Percentiles rank a stretch among this genome's conserved stretches.
These are phyloP conservation scores for Ceratopteris richardii DNA, from an alignment of 75 land plant species.

Conservation along the genomic window DNA sequence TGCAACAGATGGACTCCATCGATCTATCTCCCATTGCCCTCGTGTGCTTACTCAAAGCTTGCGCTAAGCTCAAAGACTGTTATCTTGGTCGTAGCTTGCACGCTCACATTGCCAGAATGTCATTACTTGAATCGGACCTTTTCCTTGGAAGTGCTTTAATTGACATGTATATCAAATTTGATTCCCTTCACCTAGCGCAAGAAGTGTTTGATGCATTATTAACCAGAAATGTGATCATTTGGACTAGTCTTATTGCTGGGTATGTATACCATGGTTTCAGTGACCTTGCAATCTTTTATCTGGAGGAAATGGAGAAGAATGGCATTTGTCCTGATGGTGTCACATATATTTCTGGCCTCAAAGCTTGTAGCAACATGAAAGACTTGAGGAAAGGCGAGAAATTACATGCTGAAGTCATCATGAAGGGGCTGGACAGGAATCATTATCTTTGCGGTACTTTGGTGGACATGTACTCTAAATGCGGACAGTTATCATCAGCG, in stretches of 20 bases:
- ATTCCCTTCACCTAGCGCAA: background rate
- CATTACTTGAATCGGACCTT: background rate
- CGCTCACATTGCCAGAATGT: no score
- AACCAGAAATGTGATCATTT: background rate
- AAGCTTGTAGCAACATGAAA: background rate
- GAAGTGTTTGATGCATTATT: background rate
- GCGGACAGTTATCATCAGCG: slow-evolving; percentile 20
- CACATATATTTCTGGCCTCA: background rate
- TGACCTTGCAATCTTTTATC: background rate
- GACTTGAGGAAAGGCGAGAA: background rate
- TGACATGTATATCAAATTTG: slow-evolving; percentile 8
- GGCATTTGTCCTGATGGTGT: background rate
- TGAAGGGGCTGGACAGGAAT: background rate
- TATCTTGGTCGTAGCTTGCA: no score
- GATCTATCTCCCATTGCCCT: no score
- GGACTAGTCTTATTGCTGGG: background rate
- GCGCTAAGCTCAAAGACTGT: no score
- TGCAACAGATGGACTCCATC: background rate
- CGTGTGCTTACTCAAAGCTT: no score
- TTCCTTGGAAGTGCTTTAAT: background rate
- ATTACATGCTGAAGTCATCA: background rate
- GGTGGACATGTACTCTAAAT: slow-evolving; percentile 14
- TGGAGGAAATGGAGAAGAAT: background rate
- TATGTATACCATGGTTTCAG: background rate
- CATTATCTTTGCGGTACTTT: background rate